Base-by-base conservation (phyloP, 2,329 filamentous ascomycete genomes). In the Westerdykella ornata region DNA sequence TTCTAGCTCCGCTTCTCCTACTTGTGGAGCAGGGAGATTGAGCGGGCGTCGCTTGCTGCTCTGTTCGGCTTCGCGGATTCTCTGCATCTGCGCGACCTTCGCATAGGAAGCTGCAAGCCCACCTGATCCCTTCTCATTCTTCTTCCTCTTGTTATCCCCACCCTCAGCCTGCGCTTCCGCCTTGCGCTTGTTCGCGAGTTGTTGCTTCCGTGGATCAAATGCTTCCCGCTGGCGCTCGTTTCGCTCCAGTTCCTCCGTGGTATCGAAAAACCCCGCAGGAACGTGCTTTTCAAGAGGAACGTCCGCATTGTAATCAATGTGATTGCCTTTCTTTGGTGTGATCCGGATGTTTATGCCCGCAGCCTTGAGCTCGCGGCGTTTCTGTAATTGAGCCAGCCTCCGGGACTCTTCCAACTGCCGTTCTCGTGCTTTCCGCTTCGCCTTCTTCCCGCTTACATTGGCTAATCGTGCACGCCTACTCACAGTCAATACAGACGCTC, bases 301-400 rank as follows among this genome's bases (percentile, higher is more conserved):
- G 56, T 98, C 92, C 56, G 92, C 92, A 67, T 98, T 98, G 73
- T 98, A 98, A 68, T 98, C 92, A 88, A 98, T 98, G 71, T 97
- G 84, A 0, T 92, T 92, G 72, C 88, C 82, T 72, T 97, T 97
- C 46, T 85, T 81, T 12, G 85, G 92, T 2, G 82, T 81, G 43
- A 97, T 82, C 69, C 97, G 98, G 72, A 97, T 88, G 66, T 98
- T 98, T 69, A 98, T 97, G 36, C 92, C 92, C 1, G 92, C 88
- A 62, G 89, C 94, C 72, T 98, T 98, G 51, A 98, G 79, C 69
- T 98, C 92, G 54, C 92, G 81, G 30, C 92, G 81, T 72, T 98
- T 98, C 71, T 97, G 92, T 48, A 98, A 71, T 29, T 90, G 80
- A 1, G 92, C 92, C 47, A 98, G 70, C 41, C 92, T 80, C 45